Base-by-base conservation (phyloP, 345 rosid species). In the Capsella bursapastoris region DNA sequence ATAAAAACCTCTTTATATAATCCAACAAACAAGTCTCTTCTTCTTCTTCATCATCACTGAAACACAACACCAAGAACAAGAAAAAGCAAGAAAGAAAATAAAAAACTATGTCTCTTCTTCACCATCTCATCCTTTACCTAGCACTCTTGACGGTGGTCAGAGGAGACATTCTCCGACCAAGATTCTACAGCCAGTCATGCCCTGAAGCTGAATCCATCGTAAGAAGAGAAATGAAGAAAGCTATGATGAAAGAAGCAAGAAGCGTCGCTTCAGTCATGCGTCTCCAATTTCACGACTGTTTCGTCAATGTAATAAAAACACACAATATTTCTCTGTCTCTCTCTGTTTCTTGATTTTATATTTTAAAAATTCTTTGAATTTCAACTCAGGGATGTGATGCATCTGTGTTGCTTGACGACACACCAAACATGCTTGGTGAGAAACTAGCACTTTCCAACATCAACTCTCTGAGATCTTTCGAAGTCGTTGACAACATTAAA, bases 251-350 rank as follows among this genome's bases (percentile, higher is more conserved):
- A 48, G 99, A 95, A 75, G 86, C 96, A 16, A 81, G 97, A 78
- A 88, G 96, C 58, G 84, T 78, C 1, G 97, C 99, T 71, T 95
- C 99, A 0, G 93, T 95, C 61, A 92, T 95, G 99, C 96, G 97
- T 27, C 86, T 94, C 75, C 98, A 91, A 40, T 91, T 94, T 85
- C 97, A 94, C 16, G 98, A 91, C 78, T 94, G 98, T 84, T 88
- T 94, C 55, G 98, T 94, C 51, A 89, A 94, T 73, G 98, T 93
- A 84, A 27, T 11, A 0, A 29, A 14, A n/a, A n/a, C 2, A 57
- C n/a, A 8, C 22, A 18, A 18, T 18, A 0, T 18, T 5, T 25
- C 2, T 66, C 59, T 50, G 12, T 55, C 15, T 43, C 43, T 38
- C 15, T 43, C n/a, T 57, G 85, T 84, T 22, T 1, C 71, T 96